A percentile compares a stretch with the other conserved stretches of the same genome.
These are phyloP conservation scores for Coemansia sp. DNA, from an alignment of 192 early-diverging fungal genomes.

Conservation along the genomic window DNA sequence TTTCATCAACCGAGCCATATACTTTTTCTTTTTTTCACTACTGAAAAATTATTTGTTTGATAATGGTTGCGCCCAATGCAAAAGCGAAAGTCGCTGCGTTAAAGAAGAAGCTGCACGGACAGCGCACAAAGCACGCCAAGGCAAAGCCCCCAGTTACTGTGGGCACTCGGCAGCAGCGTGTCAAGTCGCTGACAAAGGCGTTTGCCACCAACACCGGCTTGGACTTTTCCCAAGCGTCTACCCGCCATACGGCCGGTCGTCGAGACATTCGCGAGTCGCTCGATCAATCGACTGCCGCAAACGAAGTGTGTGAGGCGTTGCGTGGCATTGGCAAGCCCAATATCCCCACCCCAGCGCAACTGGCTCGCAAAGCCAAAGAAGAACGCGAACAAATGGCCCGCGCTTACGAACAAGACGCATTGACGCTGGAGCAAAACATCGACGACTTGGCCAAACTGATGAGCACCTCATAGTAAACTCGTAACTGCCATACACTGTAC, in stretches of 20 bases:
- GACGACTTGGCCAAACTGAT: constrained; percentile 49
- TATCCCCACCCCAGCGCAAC: constrained; percentile 19
- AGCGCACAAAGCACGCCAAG: constrained; percentile 2
- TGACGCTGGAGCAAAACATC: constrained; percentile 22
- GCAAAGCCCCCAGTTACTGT: background rate
- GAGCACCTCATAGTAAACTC: constrained; percentile 10
- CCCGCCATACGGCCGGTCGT: constrained; percentile 39
- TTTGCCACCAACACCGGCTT: constrained; percentile 1
- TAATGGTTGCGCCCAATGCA: constrained; percentile 3
- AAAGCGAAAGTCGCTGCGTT: constrained; percentile 15
- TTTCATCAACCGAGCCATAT: background rate
- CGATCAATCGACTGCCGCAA: constrained; percentile 16
- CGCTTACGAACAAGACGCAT: constrained; percentile 38
- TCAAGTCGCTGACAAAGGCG: constrained; percentile 14
- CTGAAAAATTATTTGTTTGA: background rate
- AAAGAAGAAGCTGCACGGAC: constrained; percentile 8
- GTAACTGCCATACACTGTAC: too few relatives aligned
- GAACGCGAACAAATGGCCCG: constrained; percentile 28
- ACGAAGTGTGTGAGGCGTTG: constrained; percentile 27
- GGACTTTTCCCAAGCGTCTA: constrained; percentile 17
- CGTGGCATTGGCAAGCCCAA: constrained; percentile 23
- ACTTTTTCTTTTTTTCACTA: constrained; percentile 12
- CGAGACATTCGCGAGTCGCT: constrained; percentile 26
- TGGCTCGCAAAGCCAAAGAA: constrained; percentile 18
- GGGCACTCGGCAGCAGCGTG: constrained; percentile 12